phyloP scores from a whole-genome alignment of 768 basidiomycete genomes.

The Rubroboletus satanas region DNA sequence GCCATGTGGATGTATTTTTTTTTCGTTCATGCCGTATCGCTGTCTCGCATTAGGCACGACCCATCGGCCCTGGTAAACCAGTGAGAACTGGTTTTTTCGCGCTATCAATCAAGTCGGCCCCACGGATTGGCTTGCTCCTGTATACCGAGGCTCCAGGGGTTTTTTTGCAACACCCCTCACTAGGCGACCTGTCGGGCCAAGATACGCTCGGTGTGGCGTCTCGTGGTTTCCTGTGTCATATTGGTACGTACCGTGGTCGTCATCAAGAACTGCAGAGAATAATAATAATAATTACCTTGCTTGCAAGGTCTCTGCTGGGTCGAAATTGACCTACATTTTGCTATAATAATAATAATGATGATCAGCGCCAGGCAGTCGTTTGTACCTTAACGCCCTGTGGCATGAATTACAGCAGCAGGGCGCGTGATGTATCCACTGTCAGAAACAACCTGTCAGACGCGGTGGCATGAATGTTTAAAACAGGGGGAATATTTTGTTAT shows the following conservation, averaged over 20 bases:
- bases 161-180: neutral
- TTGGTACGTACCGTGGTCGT: neutral
- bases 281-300: neutral
- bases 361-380: neutral
- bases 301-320: no score
- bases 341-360: neutral
- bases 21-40: neutral
- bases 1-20: neutral
- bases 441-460: no score
- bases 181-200: neutral
- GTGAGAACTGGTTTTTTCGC: neutral
- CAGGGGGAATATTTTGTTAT: no score
- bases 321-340: no score
- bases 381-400: no score
- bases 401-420: no score
- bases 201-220: neutral
- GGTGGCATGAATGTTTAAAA: no score
- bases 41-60: neutral
- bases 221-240: neutral
- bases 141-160: neutral
- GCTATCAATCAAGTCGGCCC: neutral
- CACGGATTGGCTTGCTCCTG: neutral
- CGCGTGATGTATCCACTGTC: no score
- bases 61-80: constrained; percentile 2
- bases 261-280: neutral